Evolutionary conservation across 352 stramenopile genomes (phyloP), one percentile per base, ranked within the genome.

Genomic region (Aphanomyces euteiches): DNA sequence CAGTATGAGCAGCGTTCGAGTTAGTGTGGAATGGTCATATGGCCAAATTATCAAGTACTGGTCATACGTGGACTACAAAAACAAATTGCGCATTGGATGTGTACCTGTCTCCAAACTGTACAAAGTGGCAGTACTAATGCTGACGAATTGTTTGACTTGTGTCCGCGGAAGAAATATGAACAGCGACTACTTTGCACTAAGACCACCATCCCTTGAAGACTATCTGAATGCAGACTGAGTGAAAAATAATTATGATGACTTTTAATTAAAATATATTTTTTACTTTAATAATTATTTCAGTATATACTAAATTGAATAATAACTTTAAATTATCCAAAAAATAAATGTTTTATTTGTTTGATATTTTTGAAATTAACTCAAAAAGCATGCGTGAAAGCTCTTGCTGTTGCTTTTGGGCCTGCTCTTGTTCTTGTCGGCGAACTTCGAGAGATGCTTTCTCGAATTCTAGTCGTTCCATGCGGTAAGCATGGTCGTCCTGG

Each of bases 1-100:
- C 12, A 59, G 38, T 3, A 66, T 59, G 58, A 66, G 58, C 58
- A 56, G 19, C 15, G 58, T 66, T 47, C 58, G 58, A 21, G 58
- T 66, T 50, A 66, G 58, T 53, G 58, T 66, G 38, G 58, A 66
- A 66, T 66, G 58, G 58, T 66, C 58, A 13, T 66, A 66, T 57
- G 58, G 13, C 13, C 58, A 66, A 66, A 53, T 66, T 12, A 66
- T 53, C 34, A 19, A 28, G 13, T 57, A 66, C 43, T 66, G 58
- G 58, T 53, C 58, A 56, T 2, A 38, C 43, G 12, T 66, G 13
- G 58, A 66, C 43, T 2, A 66, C 19, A 66, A 57, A 53, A 66
- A 66, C 10, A 66, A 66, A 34, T 13, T 47, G 13, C 38, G n/a
- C 13, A 10, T 66, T 47, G 58, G 58, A 15, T 21, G 10, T 15